These are phyloP conservation scores for Toxoplasma gondii DNA, from an alignment of 169 alveolate genomes.

Conservation along the genomic window DNA sequence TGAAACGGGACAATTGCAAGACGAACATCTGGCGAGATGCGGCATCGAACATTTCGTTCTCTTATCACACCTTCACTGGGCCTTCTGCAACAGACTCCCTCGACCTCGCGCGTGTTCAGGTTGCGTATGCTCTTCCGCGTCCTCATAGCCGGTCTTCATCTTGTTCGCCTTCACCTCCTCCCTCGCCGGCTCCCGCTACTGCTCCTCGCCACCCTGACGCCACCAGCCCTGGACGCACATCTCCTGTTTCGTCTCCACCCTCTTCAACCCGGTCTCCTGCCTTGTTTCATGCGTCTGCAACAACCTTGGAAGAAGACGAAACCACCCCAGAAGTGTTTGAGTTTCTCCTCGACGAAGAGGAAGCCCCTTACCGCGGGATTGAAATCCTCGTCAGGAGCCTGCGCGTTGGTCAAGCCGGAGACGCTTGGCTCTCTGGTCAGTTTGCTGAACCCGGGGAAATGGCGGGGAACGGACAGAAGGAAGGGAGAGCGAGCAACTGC, in stretches of 20 bases:
- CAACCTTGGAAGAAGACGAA: not conserved
- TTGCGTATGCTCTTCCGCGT: not conserved
- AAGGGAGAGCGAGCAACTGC: not conserved
- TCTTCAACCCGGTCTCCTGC: not conserved
- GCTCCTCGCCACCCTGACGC: not conserved
- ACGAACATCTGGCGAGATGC: not conserved
- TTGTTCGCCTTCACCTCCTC: not conserved
- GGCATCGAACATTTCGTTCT: not conserved
- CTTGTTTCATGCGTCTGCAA: not conserved
- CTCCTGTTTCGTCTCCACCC: not conserved
- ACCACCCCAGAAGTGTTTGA: not conserved
- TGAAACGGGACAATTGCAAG: not conserved
- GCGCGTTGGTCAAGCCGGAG: slow-evolving; percentile 22
- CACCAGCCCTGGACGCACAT: too few relatives aligned
- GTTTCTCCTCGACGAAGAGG: slow-evolving; percentile 21
- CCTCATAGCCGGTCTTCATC: not conserved
- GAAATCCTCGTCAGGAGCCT: not conserved
- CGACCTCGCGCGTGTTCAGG: not conserved
- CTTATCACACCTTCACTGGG: not conserved
- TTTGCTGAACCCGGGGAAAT: not conserved
- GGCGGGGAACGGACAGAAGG: not conserved
- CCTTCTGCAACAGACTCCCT: not conserved
- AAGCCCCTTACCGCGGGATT: not conserved
- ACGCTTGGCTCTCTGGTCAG: slow-evolving; percentile 3
- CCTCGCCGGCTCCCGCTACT: not conserved